Evolutionary conservation across 148 eudicot species (phyloP).

Genomic region (Chenopodium berlandieri): DNA sequence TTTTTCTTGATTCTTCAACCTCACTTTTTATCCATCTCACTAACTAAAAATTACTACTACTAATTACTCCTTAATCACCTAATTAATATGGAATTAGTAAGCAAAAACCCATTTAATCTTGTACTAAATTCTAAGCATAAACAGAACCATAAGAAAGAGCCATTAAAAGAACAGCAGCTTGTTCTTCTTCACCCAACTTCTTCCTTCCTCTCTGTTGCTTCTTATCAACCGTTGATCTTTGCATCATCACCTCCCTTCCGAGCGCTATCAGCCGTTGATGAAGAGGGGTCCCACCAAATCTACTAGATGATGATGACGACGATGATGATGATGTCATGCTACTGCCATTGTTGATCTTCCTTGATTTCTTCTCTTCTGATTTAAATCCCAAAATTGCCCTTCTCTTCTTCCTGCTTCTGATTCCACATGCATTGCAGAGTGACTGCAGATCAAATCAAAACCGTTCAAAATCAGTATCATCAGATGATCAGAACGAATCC

Average conservation of each 20-base stretch:
- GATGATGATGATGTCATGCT: conserved; percentile 2
- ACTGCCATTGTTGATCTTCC: conserved; percentile 31
- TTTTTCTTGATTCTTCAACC: conserved; percentile 13
- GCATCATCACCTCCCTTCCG: conserved; percentile 63
- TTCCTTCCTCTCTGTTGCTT: conserved; percentile 37
- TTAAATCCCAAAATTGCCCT: conserved; percentile 69
- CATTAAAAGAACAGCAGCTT: conserved; percentile 85
- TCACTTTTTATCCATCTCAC: not conserved
- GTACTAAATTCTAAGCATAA: conserved; percentile 40
- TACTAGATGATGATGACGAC: conserved; percentile 18
- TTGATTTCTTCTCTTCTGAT: conserved; percentile 52
- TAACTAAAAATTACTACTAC: conserved; percentile 2
- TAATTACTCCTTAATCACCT: conserved; percentile 12
- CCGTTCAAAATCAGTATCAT: conserved; percentile 7
- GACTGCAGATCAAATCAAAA: conserved; percentile 43
- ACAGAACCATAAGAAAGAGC: conserved; percentile 78
- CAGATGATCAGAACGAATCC: not conserved
- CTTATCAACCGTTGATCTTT: conserved; percentile 59
- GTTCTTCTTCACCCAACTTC: conserved; percentile 75
- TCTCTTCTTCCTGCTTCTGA: conserved; percentile 85
- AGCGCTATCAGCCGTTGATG: conserved; percentile 57
- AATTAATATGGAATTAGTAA: conserved; percentile 1
- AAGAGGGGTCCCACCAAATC: conserved; percentile 37
- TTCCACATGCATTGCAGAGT: conserved; percentile 97
- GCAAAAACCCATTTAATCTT: not conserved